Percentiles rank a stretch among this genome's conserved stretches.
Conservation (phyloP, 208 protist species). For the Trypanosomatidae sp. region DNA sequence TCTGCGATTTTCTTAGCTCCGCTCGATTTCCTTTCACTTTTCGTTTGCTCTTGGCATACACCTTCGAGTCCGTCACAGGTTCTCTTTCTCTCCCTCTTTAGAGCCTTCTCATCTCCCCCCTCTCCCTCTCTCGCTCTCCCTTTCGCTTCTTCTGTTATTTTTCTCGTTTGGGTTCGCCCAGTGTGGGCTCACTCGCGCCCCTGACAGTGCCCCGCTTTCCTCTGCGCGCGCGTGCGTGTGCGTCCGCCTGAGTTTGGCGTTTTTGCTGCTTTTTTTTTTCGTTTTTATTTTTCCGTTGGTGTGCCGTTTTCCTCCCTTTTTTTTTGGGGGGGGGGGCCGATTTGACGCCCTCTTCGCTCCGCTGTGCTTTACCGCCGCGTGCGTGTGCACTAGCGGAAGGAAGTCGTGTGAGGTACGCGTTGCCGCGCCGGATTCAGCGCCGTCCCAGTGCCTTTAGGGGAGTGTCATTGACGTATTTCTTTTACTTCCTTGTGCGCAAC, state of each 20-base stretch:
- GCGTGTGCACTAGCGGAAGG: neutral
- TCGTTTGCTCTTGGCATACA: neutral
- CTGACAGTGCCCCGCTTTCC: neutral
- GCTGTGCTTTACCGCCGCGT: neutral
- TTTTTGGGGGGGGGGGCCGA: neutral
- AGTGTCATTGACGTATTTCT: neutral
- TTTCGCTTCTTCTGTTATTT: neutral
- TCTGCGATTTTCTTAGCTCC: neutral
- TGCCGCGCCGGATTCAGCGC: neutral
- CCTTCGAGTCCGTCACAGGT: neutral
- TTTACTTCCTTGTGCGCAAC: neutral
- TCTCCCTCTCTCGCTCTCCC: neutral
- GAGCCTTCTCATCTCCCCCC: too few relatives aligned
- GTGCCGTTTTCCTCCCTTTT: neutral
- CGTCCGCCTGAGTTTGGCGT: neutral
- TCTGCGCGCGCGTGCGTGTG: neutral
- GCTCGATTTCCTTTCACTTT: neutral
- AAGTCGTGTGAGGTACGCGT: neutral
- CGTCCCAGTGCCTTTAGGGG: neutral
- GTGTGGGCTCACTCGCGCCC: neutral
- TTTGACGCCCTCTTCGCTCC: neutral
- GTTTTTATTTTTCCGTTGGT: neutral
- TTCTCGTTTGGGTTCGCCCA: neutral
- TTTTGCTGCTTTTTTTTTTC: neutral
- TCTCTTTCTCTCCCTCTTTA: slow-evolving; percentile 9